Base-by-base conservation (phyloP, 176 grass and related monocot genomes). In the Zizania latifolia region DNA sequence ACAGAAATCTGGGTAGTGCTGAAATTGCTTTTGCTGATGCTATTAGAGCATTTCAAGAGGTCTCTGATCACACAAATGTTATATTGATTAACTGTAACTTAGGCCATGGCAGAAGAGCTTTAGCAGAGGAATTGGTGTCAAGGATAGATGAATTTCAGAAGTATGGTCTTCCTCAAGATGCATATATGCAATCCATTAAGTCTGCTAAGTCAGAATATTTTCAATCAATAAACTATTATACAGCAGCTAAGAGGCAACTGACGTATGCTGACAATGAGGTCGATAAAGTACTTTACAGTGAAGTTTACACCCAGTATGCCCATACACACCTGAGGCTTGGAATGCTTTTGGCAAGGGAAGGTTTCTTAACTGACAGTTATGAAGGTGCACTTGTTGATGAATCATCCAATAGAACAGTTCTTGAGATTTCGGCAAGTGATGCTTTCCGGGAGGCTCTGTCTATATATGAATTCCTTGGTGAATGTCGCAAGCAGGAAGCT, bases 11-110 rank as follows among this genome's bases (percentile, higher is more conserved):
- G 72, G 48, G 45, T 37, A 58, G 79, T 28, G 91, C 95, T 57
- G 95, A 99, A 81, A 69, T 50, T 74, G 89, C 92, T 90, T 99
- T 99, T 87, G 74, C 24, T 21, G 84, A 89, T 82, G 91, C 95
- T 69, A 81, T 94, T 74, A 80, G 85, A 84, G 87, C 84, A 87
- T 99, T 99, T 94, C 83, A 90, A 79, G 86, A 94, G 64, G 91
- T 93, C 66, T 86, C 46, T 61, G 95, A 99, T 54, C 82, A 94
- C 79, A 84, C 85, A 54, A 99, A 99, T 81, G 79, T 99, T 46
- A 94, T 99, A 90, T 79, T 99, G 69, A 99, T 99, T 67, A 94
- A 94, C 71, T 99, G 91, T 76, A 99, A 99, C 58, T 90, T 94
- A 70, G 95, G 91, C 45, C 91, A 99, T 80, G 95, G 95, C 72